Percentiles rank a stretch among this genome's conserved stretches.
These are phyloP conservation scores for Coelastrella sp. DNA, from an alignment of 139 green algal species.

Conservation along the genomic window DNA sequence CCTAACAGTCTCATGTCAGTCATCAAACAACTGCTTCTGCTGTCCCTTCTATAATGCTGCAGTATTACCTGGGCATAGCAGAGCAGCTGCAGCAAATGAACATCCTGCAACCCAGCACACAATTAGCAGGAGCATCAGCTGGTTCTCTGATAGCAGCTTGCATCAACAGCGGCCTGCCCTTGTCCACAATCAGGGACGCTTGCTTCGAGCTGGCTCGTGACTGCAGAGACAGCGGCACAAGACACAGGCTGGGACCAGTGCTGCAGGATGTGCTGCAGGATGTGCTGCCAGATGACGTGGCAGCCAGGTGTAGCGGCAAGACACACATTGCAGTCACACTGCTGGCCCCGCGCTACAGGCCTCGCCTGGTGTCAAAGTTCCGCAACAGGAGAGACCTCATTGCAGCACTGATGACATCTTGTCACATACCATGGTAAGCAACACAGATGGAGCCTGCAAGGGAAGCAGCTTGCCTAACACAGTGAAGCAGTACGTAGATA, in stretches of 20 bases:
- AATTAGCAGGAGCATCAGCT: constrained; percentile 74
- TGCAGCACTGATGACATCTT: constrained; percentile 77
- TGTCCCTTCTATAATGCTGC: constrained; percentile 10
- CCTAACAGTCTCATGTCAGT: no score
- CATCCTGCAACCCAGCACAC: constrained; percentile 34
- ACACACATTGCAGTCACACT: constrained; percentile 36
- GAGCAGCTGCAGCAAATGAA: constrained; percentile 41
- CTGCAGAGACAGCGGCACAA: constrained; percentile 44
- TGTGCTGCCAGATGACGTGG: constrained; percentile 37
- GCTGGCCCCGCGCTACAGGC: constrained; percentile 8
- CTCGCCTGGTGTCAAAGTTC: constrained; percentile 72
- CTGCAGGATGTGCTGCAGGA: constrained; percentile 27
- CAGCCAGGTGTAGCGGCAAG: constrained; percentile 5
- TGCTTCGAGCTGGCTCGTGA: constrained; percentile 57
- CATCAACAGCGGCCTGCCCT: constrained; percentile 63
- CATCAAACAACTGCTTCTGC: no score
- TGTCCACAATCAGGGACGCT: constrained; percentile 37
- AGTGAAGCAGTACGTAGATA: no score
- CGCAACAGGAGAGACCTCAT: constrained; percentile 76
- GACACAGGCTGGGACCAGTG: constrained; percentile 24
- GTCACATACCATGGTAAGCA: constrained; percentile 74
- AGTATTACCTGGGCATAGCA: constrained; percentile 48
- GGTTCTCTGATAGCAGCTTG: constrained; percentile 79
- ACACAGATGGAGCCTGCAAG: no score
- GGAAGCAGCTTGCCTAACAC: no score